These are phyloP conservation scores for Backusella morwellensis DNA, from an alignment of 192 early-diverging fungal species.

Conservation along the genomic window DNA sequence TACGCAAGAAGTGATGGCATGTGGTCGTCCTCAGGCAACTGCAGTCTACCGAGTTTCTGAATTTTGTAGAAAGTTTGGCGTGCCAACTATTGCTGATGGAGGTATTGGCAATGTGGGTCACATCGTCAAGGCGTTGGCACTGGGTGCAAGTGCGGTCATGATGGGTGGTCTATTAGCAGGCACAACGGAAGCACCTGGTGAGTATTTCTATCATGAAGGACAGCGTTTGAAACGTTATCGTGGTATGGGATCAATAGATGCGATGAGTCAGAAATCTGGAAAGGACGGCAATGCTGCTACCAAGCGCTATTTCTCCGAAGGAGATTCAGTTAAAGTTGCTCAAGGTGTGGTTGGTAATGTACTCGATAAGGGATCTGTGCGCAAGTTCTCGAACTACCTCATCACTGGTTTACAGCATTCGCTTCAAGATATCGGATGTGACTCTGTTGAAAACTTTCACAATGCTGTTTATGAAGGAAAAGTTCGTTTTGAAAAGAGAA, in stretches of 20 bases:
- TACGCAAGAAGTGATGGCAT: constrained; percentile 98
- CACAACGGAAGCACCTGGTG: constrained; percentile 93
- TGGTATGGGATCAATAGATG: constrained; percentile 98
- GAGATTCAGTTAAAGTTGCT: constrained; percentile 97
- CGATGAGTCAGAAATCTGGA: constrained; percentile 77
- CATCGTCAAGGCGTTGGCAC: constrained; percentile 92
- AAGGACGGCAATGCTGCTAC: constrained; percentile 71
- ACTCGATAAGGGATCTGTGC: constrained; percentile 95
- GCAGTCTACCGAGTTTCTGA: constrained; percentile 96
- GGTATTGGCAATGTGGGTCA: constrained; percentile 97
- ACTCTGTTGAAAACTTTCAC: constrained; percentile 64
- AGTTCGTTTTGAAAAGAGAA: constrained; percentile 93
- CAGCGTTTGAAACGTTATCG: constrained; percentile 98
- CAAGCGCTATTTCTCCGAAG: constrained; percentile 95
- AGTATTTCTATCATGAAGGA: constrained; percentile 98
- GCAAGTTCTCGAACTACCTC: constrained; percentile 91
- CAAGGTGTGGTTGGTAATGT: constrained; percentile 97
- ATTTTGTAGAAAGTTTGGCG: constrained; percentile 89
- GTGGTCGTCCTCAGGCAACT: constrained; percentile 96
- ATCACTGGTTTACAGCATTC: constrained; percentile 94
- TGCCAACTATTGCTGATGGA: constrained; percentile 96
- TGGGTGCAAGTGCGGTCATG: constrained; percentile 98
- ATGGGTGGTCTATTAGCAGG: constrained; percentile 98
- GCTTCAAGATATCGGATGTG: constrained; percentile 95
- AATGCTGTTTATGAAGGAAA: constrained; percentile 62